Evolutionary conservation across 2,329 filamentous ascomycete species (phyloP), one percentile per base, ranked within the genome.

Genomic region (Xylariales sp.): DNA sequence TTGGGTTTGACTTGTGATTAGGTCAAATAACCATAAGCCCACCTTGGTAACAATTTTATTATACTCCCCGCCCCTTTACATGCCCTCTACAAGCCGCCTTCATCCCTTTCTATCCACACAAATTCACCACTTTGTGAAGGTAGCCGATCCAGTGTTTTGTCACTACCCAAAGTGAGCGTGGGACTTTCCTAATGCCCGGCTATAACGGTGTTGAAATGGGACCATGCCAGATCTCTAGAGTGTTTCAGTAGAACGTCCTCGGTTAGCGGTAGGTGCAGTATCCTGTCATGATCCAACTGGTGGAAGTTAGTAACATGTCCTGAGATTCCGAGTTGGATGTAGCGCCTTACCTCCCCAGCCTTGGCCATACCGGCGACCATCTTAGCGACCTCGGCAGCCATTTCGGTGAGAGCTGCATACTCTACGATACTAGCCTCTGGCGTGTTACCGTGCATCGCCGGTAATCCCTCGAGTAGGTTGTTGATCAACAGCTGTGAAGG

Each of bases 401-500:
- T 79, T 7, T 78, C 77, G 5, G 77, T 78, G 48, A 79, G 67
- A 48, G 77, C 77, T 16, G 77, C 77, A 57, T 78, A 78, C 64
- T 79, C 77, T 39, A 67, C 68, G 23, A 78, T 72, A 6, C 76
- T 71, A 41, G 77, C 77, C 34, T 78, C 75, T 7, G 77, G 77
- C 6, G 75, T 74, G 62, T 79, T 78, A 32, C 76, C 85, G 67
- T 84, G 83, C 79, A 89, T 85, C 34, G 84, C 84, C 34, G 85
- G 85, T 39, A 90, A 78, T 41, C 87, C 86, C 34, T 83, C 80
- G 56, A 89, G 77, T n/a, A 91, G 77, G 66, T 83, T 85, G 49
- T 89, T 86, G 28, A 91, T 80, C 6, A 88, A 78, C 52, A 80
- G 75, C 30, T 83, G 78, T 12, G 84, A 77, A 1, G 81, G 78